A percentile compares a stretch with the other conserved stretches of the same genome.
Conservation (phyloP, 306 rosid species). For the Spatholobus suberectus region DNA sequence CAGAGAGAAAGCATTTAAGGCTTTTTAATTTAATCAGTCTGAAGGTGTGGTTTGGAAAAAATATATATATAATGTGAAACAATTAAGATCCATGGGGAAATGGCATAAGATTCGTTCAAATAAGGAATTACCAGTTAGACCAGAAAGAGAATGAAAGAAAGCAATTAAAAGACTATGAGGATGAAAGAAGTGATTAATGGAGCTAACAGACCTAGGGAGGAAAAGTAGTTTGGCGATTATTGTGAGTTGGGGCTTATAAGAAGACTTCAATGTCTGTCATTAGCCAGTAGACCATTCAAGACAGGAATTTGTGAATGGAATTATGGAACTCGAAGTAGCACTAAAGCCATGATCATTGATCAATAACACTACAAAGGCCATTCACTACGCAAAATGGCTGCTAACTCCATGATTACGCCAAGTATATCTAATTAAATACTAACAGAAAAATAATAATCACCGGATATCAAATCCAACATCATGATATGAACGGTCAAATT, state of each 20-base stretch:
- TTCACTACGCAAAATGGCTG: background rate
- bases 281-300: too few species aligned
- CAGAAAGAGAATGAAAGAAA: background rate
- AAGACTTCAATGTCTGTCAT: too few species aligned
- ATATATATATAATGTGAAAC: background rate
- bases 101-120: background rate
- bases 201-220: background rate
- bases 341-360: too few species aligned
- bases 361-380: too few species aligned
- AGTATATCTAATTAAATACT: too few species aligned
- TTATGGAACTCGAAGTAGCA: too few species aligned
- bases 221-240: too few species aligned
- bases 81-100: background rate
- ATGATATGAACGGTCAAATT: too few species aligned
- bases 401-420: background rate
- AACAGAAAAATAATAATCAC: background rate
- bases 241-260: too few species aligned
- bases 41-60: background rate
- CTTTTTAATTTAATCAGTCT: background rate
- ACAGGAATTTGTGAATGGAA: too few species aligned
- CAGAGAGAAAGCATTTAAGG: too few species aligned
- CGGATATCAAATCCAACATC: background rate
- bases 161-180: background rate
- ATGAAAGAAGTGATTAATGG: background rate
- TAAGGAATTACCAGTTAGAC: background rate